phyloP scores from a whole-genome alignment of 768 basidiomycete genomes.

The Rhodotorula graminis region DNA sequence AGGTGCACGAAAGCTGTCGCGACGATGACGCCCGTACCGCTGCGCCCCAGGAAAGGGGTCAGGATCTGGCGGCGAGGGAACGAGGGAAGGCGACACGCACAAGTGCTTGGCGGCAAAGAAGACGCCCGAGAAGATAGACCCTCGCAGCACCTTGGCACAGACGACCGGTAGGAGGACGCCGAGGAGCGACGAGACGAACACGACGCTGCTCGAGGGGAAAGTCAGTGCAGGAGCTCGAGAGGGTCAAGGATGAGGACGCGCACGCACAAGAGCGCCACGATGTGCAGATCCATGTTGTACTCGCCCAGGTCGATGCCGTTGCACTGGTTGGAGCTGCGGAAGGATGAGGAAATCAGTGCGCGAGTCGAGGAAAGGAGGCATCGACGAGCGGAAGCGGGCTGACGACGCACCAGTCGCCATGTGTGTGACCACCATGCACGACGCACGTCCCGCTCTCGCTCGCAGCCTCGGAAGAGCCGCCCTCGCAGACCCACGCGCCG shows the following conservation, averaged over 20 bases:
- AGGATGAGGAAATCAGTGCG: not conserved
- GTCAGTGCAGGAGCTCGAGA: not conserved
- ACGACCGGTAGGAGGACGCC: slow-evolving; percentile 37
- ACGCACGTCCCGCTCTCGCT: slow-evolving; percentile 4
- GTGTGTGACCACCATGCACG: slow-evolving; percentile 37
- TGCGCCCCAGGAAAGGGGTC: too few relatives aligned
- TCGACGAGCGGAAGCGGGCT: too few relatives aligned
- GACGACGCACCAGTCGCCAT: slow-evolving; percentile 26
- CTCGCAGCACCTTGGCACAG: slow-evolving; percentile 8
- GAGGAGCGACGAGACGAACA: slow-evolving; percentile 32
- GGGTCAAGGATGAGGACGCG: not conserved
- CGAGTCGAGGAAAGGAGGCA: too few relatives aligned
- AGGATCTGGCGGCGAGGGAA: not conserved
- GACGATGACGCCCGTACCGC: slow-evolving; percentile 46
- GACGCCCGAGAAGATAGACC: not conserved
- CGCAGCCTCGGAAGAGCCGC: not conserved
- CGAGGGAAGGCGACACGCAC: not conserved
- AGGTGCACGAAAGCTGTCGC: slow-evolving; percentile 47
- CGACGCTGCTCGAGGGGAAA: not conserved
- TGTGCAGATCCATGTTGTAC: slow-evolving; percentile 37
- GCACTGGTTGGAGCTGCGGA: slow-evolving; percentile 3
- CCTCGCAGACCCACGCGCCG: slow-evolving; percentile 27
- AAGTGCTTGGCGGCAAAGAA: slow-evolving; percentile 38
- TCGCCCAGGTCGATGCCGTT: slow-evolving; percentile 34
- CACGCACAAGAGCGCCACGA: slow-evolving; percentile 37